phyloP scores from a whole-genome alignment of 441 rosid genomes.

The Hypseocharis bilobata region DNA sequence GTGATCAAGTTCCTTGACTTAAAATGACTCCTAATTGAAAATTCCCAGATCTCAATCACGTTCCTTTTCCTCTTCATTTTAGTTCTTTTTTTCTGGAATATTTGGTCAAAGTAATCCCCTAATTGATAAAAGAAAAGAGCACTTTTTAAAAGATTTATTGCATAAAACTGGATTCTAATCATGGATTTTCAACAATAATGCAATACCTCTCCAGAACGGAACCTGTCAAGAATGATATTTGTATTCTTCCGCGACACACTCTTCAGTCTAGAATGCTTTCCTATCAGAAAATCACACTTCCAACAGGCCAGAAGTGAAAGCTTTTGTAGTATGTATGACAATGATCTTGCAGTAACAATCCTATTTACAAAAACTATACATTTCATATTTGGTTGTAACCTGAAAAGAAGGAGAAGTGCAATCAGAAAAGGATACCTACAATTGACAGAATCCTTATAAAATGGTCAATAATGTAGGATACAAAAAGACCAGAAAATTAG shows the following conservation, averaged over 20 bases:
- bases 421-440: conserved; percentile 12
- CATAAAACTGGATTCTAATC: neutral
- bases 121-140: neutral
- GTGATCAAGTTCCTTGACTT: neutral
- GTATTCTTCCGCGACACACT: conserved; percentile 66
- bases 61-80: too few species aligned
- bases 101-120: neutral
- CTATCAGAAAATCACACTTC: conserved; percentile 88
- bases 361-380: conserved; percentile 89
- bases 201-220: conserved; percentile 68
- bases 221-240: conserved; percentile 64
- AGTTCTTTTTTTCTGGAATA: too few species aligned
- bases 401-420: conserved; percentile 32
- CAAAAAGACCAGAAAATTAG: neutral
- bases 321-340: conserved; percentile 61
- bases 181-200: neutral
- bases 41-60: neutral
- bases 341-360: conserved; percentile 72
- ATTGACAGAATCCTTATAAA: neutral
- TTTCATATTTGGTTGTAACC: conserved; percentile 72
- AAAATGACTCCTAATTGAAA: neutral
- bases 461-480: neutral
- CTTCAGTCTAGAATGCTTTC: conserved; percentile 73
- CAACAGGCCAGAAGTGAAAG: conserved; percentile 54
- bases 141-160: neutral